These are phyloP conservation scores for Saxophila tyrrhenica DNA, from an alignment of 495 filamentous ascomycete species.

Conservation along the genomic window DNA sequence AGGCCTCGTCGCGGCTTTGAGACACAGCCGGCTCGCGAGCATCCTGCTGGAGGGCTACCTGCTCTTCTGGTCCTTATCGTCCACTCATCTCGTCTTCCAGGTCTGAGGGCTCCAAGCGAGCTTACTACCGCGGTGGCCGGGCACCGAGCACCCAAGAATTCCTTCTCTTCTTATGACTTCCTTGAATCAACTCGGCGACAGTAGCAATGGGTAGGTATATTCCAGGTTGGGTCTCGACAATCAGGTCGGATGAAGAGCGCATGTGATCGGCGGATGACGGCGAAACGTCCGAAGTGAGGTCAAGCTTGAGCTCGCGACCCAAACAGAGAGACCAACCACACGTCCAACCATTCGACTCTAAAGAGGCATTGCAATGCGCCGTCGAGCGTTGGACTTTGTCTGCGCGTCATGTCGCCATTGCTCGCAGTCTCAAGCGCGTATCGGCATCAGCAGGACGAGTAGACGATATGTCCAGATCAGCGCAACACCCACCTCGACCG, in stretches of 20 bases:
- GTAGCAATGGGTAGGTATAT: no score
- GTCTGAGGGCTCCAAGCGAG: not conserved
- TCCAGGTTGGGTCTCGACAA: not conserved
- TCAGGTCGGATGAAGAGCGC: not conserved
- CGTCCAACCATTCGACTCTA: not conserved
- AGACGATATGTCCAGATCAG: constrained; percentile 26
- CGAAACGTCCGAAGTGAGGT: not conserved
- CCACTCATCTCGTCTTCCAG: not conserved
- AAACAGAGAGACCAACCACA: not conserved
- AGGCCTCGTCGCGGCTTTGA: constrained; percentile 1
- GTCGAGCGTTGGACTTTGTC: constrained; percentile 13
- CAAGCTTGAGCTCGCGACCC: constrained; percentile 2
- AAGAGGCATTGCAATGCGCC: constrained; percentile 11
- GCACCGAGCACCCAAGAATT: no score
- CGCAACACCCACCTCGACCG: constrained; percentile 26
- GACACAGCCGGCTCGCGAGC: constrained; percentile 14
- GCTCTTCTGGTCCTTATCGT: no score
- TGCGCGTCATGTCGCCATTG: constrained; percentile 17
- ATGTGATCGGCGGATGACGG: not conserved
- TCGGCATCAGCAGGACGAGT: constrained; percentile 1
- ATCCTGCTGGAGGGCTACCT: no score
- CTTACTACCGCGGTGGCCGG: no score
- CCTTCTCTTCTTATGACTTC: no score
- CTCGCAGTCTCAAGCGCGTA: constrained; percentile 9
- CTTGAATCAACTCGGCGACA: no score